A percentile compares a stretch with the other conserved stretches of the same genome.
These are phyloP conservation scores for Hypoxylon fuscum DNA, from an alignment of 495 filamentous ascomycete genomes.

Conservation along the genomic window DNA sequence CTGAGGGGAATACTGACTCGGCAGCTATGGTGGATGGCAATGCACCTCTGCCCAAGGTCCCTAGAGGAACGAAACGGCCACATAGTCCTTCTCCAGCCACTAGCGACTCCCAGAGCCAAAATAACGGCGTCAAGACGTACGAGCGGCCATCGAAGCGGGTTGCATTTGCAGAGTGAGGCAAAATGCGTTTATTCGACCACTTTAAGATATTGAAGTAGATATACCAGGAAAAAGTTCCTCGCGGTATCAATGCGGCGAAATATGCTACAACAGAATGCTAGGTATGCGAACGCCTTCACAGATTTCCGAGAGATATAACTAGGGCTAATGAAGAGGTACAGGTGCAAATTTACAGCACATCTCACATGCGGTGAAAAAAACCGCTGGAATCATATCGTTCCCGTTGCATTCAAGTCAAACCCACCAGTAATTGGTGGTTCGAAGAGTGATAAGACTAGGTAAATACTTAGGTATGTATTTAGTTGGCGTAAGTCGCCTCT, in stretches of 20 bases:
- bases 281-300: neutral
- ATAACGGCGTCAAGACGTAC: neutral
- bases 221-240: too few species aligned
- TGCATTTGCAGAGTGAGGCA: constrained; percentile 14
- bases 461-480: too few species aligned
- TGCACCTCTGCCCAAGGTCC: constrained; percentile 4
- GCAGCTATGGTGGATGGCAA: neutral
- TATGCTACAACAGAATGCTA: neutral
- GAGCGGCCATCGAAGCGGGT: constrained; percentile 18
- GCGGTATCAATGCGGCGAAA: neutral
- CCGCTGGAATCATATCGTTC: too few species aligned
- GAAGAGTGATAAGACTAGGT: too few species aligned
- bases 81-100: constrained; percentile 5
- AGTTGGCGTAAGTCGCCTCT: too few species aligned
- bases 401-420: too few species aligned
- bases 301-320: too few species aligned
- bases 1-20: constrained; percentile 9
- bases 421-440: too few species aligned
- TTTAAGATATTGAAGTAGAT: neutral
- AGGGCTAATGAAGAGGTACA: too few species aligned
- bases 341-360: too few species aligned
- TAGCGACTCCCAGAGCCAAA: neutral
- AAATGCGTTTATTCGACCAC: neutral
- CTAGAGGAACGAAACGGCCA: constrained; percentile 27
- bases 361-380: too few species aligned